These are phyloP conservation scores for Fistulifera pelliculosa DNA, from an alignment of 108 stramenopile species.

Conservation along the genomic window DNA sequence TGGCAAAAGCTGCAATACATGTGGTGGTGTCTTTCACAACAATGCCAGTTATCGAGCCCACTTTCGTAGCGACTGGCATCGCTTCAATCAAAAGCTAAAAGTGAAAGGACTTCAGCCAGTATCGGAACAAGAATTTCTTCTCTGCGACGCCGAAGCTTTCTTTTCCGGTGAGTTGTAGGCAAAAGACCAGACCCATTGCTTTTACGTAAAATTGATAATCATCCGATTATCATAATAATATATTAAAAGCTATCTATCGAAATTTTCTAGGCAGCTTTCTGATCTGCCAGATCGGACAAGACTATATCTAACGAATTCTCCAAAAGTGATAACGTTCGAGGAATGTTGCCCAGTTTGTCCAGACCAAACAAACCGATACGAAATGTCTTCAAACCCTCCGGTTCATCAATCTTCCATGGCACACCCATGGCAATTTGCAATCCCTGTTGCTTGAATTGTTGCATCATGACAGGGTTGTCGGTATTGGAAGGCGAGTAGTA, in stretches of 20 bases:
- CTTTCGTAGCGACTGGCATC: conserved; percentile 92
- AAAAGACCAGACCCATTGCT: not conserved
- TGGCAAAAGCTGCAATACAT: conserved; percentile 72
- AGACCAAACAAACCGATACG: conserved; percentile 88
- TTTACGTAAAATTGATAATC: not conserved
- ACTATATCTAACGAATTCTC: conserved; percentile 68
- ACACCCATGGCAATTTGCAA: conserved; percentile 95
- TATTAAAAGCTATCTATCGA: not conserved
- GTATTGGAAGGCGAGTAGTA: conserved; percentile 69
- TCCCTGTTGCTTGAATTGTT: conserved; percentile 70
- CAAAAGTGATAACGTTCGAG: conserved; percentile 59
- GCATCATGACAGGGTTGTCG: conserved; percentile 85
- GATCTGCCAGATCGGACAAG: conserved; percentile 45
- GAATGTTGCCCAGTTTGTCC: conserved; percentile 83
- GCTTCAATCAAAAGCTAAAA: conserved; percentile 93
- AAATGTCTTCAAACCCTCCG: conserved; percentile 81
- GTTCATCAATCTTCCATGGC: conserved; percentile 88
- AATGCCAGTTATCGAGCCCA: conserved; percentile 73
- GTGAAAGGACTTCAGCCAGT: conserved; percentile 61
- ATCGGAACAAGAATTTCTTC: conserved; percentile 62
- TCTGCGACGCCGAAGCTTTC: conserved; percentile 52
- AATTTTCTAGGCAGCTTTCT: conserved; percentile 8
- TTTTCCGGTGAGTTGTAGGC: conserved; percentile 5
- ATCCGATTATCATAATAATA: not conserved
- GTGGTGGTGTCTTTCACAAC: conserved; percentile 67